These are phyloP conservation scores for Candida ovalis DNA, from an alignment of 805 yeast genomes.

Conservation along the genomic window DNA sequence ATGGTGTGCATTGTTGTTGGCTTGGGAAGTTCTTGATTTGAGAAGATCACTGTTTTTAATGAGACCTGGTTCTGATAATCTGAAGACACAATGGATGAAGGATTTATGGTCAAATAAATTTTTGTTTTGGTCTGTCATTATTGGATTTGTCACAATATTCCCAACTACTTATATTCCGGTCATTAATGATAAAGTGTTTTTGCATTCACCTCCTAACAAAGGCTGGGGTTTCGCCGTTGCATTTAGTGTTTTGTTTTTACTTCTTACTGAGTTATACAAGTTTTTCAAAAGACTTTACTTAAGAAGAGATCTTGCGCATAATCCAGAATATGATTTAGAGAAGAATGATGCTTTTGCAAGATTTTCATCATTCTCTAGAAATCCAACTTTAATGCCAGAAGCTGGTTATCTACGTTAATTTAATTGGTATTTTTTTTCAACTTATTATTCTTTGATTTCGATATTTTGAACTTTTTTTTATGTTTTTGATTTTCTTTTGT, in stretches of 20 bases:
- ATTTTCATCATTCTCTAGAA: slow-evolving; percentile 55
- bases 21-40: slow-evolving; percentile 81
- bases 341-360: slow-evolving; percentile 58
- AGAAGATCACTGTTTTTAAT: slow-evolving; percentile 66
- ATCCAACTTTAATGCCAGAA: slow-evolving; percentile 37
- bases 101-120: slow-evolving; percentile 75
- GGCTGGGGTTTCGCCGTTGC: slow-evolving; percentile 81
- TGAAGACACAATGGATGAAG: slow-evolving; percentile 54
- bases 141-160: slow-evolving; percentile 68
- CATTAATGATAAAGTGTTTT: slow-evolving; percentile 72
- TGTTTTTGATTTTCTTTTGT: not conserved
- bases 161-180: slow-evolving; percentile 87
- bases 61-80: slow-evolving; percentile 62
- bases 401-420: slow-evolving; percentile 10
- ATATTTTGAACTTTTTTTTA: not conserved
- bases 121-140: slow-evolving; percentile 74
- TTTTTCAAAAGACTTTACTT: slow-evolving; percentile 55
- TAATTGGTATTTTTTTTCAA: not conserved
- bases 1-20: slow-evolving; percentile 77
- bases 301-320: slow-evolving; percentile 40
- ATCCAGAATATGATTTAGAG: slow-evolving; percentile 64
- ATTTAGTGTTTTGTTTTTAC: slow-evolving; percentile 51
- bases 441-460: not conserved
- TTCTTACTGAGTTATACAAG: slow-evolving; percentile 66
- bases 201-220: slow-evolving; percentile 65